Base-by-base conservation (phyloP, 2,329 filamentous ascomycete genomes). In the Aureobasidium sp. region DNA sequence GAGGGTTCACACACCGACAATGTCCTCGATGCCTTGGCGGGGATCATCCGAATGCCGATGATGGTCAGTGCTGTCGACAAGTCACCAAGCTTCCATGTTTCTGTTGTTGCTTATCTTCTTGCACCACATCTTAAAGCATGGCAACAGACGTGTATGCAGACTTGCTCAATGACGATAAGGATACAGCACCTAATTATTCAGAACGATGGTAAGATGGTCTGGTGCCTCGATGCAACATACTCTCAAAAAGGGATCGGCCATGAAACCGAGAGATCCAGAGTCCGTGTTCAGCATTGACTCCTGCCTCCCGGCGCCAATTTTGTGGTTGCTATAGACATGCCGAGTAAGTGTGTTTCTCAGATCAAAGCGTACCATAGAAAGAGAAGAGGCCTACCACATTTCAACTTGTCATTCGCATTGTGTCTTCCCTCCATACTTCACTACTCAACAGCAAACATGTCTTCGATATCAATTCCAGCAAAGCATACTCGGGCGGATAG, bases 301-400 rank as follows among this genome's bases (percentile, higher is more conserved):
- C 23, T 59, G 42, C 42, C 42, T 59, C 44, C 55, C 55, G 55
- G n/a, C 55, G 42, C 42, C 44, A 59, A 48, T 5, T 48, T 48
- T 17, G n/a, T 59, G 55, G 55, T 59, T 59, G 55, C 55, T 59
- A 59, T 59, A 59, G 55, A 27, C 41, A 48, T 48, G 42, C 42
- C 55, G 55, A 59, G 55, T 59, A 59, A 59, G 42, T 48, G 23
- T 48, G 42, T 39, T 47, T 47, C 55, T 41, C 55, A 27, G 17
- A 39, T 20, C 32, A 46, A 36, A 47, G 42, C 55, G 55, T 59
- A 46, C 41, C 39, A 59, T 39, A 20, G 32, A 48, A 47, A 36
- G 13, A 6, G 7, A 23, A 29, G n/a, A 53, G 37, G 17, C 37
- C 23, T 41, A 53, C 34, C 15, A 55, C 37, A 10, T 47, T 12